Evolutionary conservation across 805 yeast species (phyloP).

Genomic region (Sugiyamaella qingdaonensis): DNA sequence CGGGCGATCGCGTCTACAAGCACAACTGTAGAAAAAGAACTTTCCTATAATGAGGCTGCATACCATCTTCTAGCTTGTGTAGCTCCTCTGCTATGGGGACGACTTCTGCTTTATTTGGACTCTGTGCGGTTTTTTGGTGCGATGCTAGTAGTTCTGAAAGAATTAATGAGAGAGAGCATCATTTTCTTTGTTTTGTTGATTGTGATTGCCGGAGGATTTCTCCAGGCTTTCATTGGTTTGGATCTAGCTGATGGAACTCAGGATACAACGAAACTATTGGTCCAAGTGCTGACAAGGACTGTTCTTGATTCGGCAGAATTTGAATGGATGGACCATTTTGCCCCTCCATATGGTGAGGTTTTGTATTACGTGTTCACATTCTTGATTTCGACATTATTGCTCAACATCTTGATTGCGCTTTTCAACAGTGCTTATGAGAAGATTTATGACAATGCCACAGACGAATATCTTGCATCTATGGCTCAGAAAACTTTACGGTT

Average conservation of each 20-base stretch:
- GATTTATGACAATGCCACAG: constrained; percentile 76
- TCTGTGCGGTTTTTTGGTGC: constrained; percentile 81
- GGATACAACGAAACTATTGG: constrained; percentile 63
- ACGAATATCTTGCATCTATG: constrained; percentile 79
- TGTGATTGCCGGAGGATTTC: constrained; percentile 71
- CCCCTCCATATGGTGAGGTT: constrained; percentile 81
- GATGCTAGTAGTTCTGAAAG: constrained; percentile 78
- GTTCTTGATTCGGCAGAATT: constrained; percentile 74
- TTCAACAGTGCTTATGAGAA: constrained; percentile 80
- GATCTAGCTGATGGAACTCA: constrained; percentile 84
- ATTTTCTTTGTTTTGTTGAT: constrained; percentile 70
- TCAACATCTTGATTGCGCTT: constrained; percentile 80
- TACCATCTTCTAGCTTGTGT: constrained; percentile 72
- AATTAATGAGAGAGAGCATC: constrained; percentile 84
- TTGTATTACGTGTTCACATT: constrained; percentile 75
- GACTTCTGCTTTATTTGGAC: constrained; percentile 71
- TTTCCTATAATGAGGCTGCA: constrained; percentile 47
- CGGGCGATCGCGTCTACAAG: constrained; percentile 41
- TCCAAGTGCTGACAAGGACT: constrained; percentile 63
- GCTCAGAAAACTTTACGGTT: constrained; percentile 81
- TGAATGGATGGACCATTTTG: constrained; percentile 62
- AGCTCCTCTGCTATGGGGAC: constrained; percentile 83
- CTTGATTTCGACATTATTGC: constrained; percentile 65
- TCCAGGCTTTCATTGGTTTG: constrained; percentile 82
- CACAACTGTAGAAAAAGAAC: neutral